These are phyloP conservation scores for Candida sanyaensis DNA, from an alignment of 1,139 yeast genomes.

Conservation along the genomic window DNA sequence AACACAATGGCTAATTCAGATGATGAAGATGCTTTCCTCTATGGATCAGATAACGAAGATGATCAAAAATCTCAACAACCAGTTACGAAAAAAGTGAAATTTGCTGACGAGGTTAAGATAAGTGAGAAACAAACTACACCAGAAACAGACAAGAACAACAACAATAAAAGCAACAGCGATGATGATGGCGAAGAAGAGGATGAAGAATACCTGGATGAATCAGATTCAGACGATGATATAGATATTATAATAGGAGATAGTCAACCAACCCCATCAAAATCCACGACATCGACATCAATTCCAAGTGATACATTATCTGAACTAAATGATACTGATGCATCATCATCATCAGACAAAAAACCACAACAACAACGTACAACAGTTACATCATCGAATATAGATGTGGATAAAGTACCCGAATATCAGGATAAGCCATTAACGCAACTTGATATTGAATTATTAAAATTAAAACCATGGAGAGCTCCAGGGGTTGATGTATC, in stretches of 20 bases:
- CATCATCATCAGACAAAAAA: slow-evolving; percentile 16
- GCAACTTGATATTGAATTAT: slow-evolving; percentile 75
- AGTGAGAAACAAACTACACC: slow-evolving; percentile 6
- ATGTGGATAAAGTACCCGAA: slow-evolving; percentile 76
- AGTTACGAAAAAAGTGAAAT: slow-evolving; percentile 17
- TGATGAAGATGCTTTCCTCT: slow-evolving; percentile 84
- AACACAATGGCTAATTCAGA: slow-evolving; percentile 38
- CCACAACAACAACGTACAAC: slow-evolving; percentile 15
- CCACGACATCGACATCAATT: slow-evolving; percentile 22
- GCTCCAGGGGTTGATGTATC: slow-evolving; percentile 94
- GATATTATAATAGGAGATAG: slow-evolving; percentile 33
- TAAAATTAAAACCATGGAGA: slow-evolving; percentile 97
- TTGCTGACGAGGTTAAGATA: background rate
- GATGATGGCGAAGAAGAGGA: slow-evolving; percentile 9
- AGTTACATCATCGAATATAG: slow-evolving; percentile 51
- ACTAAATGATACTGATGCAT: slow-evolving; percentile 49
- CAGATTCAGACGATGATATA: slow-evolving; percentile 49
- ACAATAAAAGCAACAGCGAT: background rate
- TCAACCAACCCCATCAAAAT: slow-evolving; percentile 24
- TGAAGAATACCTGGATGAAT: slow-evolving; percentile 16
- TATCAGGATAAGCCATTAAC: slow-evolving; percentile 84
- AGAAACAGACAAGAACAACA: background rate
- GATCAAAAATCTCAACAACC: slow-evolving; percentile 14
- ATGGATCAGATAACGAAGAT: slow-evolving; percentile 65
- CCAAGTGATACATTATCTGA: slow-evolving; percentile 23